phyloP scores from a whole-genome alignment of 768 basidiomycete genomes.

The Postia placenta region DNA sequence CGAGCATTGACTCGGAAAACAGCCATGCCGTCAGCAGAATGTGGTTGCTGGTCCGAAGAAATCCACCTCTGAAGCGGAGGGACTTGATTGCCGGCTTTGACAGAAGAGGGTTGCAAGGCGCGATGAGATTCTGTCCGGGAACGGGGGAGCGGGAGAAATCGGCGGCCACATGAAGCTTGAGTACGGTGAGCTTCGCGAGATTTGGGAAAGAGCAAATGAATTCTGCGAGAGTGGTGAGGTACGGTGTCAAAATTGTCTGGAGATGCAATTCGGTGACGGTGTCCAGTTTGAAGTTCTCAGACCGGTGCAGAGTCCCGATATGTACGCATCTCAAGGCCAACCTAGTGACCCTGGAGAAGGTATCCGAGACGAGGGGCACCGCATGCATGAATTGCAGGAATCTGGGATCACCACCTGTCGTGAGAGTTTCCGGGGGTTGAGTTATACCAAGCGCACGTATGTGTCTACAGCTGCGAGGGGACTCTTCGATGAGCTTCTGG shows the following conservation, averaged over 20 bases:
- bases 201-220: slow-evolving; percentile 2
- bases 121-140: neutral
- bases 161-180: neutral
- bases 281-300: neutral
- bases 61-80: neutral
- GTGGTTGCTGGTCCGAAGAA: neutral
- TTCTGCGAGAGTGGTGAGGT: neutral
- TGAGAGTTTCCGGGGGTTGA: no score
- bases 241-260: no score
- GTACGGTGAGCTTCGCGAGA: neutral
- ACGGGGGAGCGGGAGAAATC: neutral
- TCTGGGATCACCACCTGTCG: no score
- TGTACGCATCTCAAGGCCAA: neutral
- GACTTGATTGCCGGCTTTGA: neutral
- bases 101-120: neutral
- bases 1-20: neutral
- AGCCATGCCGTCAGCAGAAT: neutral
- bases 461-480: no score
- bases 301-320: neutral
- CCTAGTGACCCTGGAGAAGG: no score
- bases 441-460: no score
- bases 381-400: no score
- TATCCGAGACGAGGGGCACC: no score
- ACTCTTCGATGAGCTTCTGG: neutral
- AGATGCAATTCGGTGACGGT: neutral